Conservation (phyloP, 208 protist species). For the Lotmaria passim region DNA sequence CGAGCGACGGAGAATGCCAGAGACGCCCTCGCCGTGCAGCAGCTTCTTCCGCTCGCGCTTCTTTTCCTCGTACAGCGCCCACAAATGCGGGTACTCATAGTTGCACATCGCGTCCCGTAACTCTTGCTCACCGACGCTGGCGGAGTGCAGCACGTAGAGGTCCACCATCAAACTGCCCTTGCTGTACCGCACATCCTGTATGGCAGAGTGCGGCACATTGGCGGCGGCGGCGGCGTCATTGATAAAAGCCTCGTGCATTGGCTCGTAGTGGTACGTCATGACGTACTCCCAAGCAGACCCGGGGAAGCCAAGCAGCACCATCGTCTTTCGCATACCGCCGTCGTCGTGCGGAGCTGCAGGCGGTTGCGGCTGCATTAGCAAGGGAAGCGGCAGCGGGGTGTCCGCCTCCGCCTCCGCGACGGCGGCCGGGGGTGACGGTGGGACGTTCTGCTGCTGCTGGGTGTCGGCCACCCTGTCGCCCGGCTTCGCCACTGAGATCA, state of each 20-base stretch:
- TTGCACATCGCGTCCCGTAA: constrained; percentile 33
- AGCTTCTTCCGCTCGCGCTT: constrained; percentile 33
- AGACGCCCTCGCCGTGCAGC: constrained; percentile 12
- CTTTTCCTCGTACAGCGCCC: constrained; percentile 34
- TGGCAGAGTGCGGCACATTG: constrained; percentile 23
- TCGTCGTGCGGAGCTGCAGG: constrained; percentile 18
- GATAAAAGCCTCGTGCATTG: constrained; percentile 35
- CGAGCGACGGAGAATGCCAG: not conserved
- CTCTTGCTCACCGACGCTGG: constrained; percentile 6
- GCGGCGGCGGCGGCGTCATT: constrained; percentile 24
- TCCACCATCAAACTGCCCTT: constrained; percentile 36
- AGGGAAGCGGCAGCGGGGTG: not conserved
- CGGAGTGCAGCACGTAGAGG: constrained; percentile 34
- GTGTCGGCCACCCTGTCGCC: too few relatives aligned
- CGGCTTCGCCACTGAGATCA: too few relatives aligned
- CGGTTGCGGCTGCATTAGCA: not conserved
- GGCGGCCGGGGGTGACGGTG: not conserved
- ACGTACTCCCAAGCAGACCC: constrained; percentile 37
- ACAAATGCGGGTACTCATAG: constrained; percentile 30
- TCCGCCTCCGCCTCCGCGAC: not conserved
- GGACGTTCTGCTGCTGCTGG: not conserved
- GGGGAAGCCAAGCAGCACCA: constrained; percentile 37
- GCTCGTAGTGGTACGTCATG: constrained; percentile 37
- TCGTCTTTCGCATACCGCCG: constrained; percentile 27
- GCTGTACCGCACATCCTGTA: constrained; percentile 37